A percentile compares a stretch with the other conserved stretches of the same genome.
phyloP scores from a whole-genome alignment of 441 rosid genomes.

The Adansonia gregorii region DNA sequence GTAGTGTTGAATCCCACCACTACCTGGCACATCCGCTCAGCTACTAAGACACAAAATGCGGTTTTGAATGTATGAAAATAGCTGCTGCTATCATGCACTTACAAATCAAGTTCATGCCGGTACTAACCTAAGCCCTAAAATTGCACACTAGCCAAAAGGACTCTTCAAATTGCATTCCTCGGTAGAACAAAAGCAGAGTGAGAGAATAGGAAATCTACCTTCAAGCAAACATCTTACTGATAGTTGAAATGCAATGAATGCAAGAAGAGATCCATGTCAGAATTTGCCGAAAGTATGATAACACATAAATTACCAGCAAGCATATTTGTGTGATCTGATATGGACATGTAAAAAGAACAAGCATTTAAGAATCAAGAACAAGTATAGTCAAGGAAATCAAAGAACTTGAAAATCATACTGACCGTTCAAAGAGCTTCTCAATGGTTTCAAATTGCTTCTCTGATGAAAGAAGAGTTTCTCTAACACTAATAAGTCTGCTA shows the following conservation, averaged over 20 bases:
- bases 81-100: not conserved
- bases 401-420: too few relatives aligned
- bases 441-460: too few relatives aligned
- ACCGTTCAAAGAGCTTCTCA: too few relatives aligned
- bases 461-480: too few relatives aligned
- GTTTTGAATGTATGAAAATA: too few relatives aligned
- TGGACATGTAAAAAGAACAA: too few relatives aligned
- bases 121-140: not conserved
- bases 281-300: not conserved
- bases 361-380: too few relatives aligned
- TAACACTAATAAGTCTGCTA: too few relatives aligned
- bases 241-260: not conserved
- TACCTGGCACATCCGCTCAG: not conserved
- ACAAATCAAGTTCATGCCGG: not conserved
- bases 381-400: too few relatives aligned
- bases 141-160: not conserved
- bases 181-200: not conserved
- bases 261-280: not conserved
- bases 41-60: not conserved
- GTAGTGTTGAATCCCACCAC: not conserved
- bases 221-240: not conserved
- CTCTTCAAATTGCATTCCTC: not conserved
- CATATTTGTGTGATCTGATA: too few relatives aligned
- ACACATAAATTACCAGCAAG: too few relatives aligned
- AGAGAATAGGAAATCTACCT: not conserved